Evolutionary conservation across 192 early-diverging fungal species (phyloP).

Genomic region (Umbelopsis sp.): DNA sequence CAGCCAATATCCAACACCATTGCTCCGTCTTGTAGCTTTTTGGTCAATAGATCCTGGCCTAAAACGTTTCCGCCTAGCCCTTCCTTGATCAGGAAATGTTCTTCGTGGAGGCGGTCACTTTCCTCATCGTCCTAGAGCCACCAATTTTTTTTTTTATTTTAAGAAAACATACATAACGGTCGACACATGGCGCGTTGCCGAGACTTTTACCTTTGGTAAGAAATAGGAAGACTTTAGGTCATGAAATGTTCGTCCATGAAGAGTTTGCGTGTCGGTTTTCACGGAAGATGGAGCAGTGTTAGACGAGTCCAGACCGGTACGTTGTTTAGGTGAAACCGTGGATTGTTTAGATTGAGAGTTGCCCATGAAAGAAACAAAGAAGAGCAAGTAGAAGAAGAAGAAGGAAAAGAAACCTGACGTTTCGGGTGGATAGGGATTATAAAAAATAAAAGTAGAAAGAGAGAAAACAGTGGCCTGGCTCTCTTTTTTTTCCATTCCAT

Average conservation of each 20-base stretch:
- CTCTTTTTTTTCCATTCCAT: background rate
- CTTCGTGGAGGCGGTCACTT: constrained; percentile 4
- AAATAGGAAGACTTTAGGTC: background rate
- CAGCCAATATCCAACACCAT: constrained; percentile 43
- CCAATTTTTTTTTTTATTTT: background rate
- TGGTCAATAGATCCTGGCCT: background rate
- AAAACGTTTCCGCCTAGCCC: constrained; percentile 4
- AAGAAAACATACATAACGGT: no score
- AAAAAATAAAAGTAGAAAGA: background rate
- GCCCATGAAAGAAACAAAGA: constrained; percentile 3
- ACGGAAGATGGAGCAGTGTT: background rate
- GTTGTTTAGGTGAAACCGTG: background rate
- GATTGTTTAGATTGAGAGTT: constrained; percentile 10
- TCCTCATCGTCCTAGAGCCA: constrained; percentile 15
- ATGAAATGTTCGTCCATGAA: constrained; percentile 14
- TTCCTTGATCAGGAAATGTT: constrained; percentile 15
- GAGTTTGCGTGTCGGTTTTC: background rate
- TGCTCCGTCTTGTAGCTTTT: constrained; percentile 8
- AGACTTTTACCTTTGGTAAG: constrained; percentile 8
- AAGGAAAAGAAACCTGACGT: background rate
- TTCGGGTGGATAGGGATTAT: background rate
- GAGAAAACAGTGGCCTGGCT: no score
- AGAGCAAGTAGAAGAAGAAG: background rate
- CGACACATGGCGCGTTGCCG: background rate
- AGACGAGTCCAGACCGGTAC: background rate